Base-by-base conservation (phyloP, 306 rosid species). In the Geum urbanum region DNA sequence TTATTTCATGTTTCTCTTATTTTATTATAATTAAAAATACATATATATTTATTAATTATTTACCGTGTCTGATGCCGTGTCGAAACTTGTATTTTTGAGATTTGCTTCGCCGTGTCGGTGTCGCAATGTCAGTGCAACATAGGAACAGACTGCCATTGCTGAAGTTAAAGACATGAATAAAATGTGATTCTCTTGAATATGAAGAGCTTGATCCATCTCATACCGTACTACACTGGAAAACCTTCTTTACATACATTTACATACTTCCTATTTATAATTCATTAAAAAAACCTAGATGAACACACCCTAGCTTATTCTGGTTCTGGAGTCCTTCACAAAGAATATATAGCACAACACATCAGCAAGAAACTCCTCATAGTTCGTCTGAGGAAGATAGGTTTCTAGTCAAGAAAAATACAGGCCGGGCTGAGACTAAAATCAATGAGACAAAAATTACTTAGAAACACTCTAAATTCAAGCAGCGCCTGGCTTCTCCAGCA, bases 361-460 rank as follows among this genome's bases (percentile, higher is more conserved):
- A 50, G 41, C 37, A 37, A 40, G 7, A 44, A 48, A 69, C 48
- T 67, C 62, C 0, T 75, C 80, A 81, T 74, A 77, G 71, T 68
- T 82, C 77, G 49, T 78, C 68, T n/a, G 54, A 54, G 53, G 70
- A 57, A 56, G 63, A 67, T 64, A 71, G 53, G 73, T 63, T 86
- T 76, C 56, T 82, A 69, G 72, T 83, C 71, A 67, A 84, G 73
- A 60, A 84, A 67, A 74, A 27, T 27, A 27, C 32, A 2, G 39
- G 74, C 54, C 76, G 44, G 51, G 60, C 84, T 27, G 75, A 78
- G 71, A 75, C 62, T 35, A 76, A 73, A 77, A 84, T 47, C 63
- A 90, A 68, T 32, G 83, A 68, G 24, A 79, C 63, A 74, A 83
- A 57, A 41, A 82, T 15, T 32, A 85, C 81, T 68, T 80, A 12